phyloP scores from a whole-genome alignment of 257 asterid genomes.

The Rubia yunnanensis region DNA sequence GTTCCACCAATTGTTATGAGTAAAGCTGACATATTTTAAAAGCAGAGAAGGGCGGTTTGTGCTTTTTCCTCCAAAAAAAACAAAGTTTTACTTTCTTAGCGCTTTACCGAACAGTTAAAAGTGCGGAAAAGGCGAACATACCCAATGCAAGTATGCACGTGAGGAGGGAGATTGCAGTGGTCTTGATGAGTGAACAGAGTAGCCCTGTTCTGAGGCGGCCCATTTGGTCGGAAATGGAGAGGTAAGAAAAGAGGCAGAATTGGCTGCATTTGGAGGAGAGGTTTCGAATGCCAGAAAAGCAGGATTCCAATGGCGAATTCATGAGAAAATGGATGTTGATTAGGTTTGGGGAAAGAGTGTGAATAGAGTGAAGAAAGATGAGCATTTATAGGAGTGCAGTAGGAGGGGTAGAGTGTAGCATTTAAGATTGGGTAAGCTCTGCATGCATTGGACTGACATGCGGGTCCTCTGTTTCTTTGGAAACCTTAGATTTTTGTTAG shows the following conservation, averaged over 20 bases:
- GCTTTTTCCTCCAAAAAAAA: too few species aligned
- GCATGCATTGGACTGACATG: slow-evolving; percentile 25
- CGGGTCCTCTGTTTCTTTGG: neutral
- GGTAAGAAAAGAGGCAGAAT: slow-evolving; percentile 17
- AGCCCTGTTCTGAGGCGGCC: slow-evolving; percentile 22
- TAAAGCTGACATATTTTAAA: too few species aligned
- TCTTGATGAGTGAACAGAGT: slow-evolving; percentile 29
- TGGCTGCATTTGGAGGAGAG: slow-evolving; percentile 9
- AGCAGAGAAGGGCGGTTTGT: too few species aligned
- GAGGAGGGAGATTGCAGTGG: slow-evolving; percentile 33
- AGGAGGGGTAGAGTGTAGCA: neutral
- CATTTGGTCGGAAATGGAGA: slow-evolving; percentile 12
- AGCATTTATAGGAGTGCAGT: slow-evolving; percentile 17
- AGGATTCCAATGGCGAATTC: slow-evolving; percentile 15
- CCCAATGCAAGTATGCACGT: slow-evolving; percentile 64
- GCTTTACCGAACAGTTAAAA: too few species aligned
- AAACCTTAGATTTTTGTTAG: neutral
- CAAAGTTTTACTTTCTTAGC: too few species aligned
- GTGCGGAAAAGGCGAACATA: slow-evolving; percentile 9
- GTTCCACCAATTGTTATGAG: too few species aligned
- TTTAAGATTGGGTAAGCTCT: slow-evolving; percentile 24
- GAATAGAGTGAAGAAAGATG: neutral
- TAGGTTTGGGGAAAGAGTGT: slow-evolving; percentile 3
- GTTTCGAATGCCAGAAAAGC: slow-evolving; percentile 22
- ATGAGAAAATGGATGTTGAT: neutral